These are phyloP conservation scores for Fusarium domesticum DNA, from an alignment of 2,329 filamentous ascomycete genomes.

Conservation along the genomic window DNA sequence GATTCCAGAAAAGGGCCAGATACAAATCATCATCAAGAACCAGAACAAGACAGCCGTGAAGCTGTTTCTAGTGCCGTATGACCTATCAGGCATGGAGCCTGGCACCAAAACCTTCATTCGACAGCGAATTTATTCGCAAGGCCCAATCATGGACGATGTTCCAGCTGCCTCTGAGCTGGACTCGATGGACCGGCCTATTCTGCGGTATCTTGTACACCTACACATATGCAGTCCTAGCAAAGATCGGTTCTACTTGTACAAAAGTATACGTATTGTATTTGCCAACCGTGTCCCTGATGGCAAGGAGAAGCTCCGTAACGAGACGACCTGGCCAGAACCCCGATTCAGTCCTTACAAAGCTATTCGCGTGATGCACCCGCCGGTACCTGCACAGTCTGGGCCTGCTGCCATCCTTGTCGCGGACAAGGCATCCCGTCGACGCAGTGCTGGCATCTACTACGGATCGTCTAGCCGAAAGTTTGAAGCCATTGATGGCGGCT, in stretches of 20 bases:
- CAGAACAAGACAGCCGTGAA: constrained; percentile 98
- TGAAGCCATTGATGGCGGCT: constrained; percentile 36
- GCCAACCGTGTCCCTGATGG: constrained; percentile 94
- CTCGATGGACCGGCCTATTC: constrained; percentile 58
- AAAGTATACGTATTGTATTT: constrained; percentile 89
- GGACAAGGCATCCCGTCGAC: constrained; percentile 58
- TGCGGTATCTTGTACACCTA: constrained; percentile 88
- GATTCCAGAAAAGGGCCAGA: constrained; percentile 87
- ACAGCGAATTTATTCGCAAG: constrained; percentile 87
- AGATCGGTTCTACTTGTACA: constrained; percentile 86
- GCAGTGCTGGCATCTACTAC: constrained; percentile 52
- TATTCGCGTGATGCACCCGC: constrained; percentile 49
- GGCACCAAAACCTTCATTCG: constrained; percentile 95
- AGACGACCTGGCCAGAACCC: constrained; percentile 85
- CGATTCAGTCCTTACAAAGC: constrained; percentile 82
- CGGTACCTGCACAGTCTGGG: constrained; percentile 36
- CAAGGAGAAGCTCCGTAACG: constrained; percentile 87
- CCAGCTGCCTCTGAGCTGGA: constrained; percentile 32
- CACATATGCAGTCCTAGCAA: constrained; percentile 87
- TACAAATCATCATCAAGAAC: constrained; percentile 97
- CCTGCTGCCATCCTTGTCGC: constrained; percentile 50
- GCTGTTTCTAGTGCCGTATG: constrained; percentile 89
- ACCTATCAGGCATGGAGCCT: constrained; percentile 85
- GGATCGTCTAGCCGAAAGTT: constrained; percentile 33
- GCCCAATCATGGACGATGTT: constrained; percentile 72